A percentile compares a stretch with the other conserved stretches of the same genome.
Evolutionary conservation across 2,329 filamentous ascomycete genomes (phyloP).

Genomic region (Thelonectria rubi): DNA sequence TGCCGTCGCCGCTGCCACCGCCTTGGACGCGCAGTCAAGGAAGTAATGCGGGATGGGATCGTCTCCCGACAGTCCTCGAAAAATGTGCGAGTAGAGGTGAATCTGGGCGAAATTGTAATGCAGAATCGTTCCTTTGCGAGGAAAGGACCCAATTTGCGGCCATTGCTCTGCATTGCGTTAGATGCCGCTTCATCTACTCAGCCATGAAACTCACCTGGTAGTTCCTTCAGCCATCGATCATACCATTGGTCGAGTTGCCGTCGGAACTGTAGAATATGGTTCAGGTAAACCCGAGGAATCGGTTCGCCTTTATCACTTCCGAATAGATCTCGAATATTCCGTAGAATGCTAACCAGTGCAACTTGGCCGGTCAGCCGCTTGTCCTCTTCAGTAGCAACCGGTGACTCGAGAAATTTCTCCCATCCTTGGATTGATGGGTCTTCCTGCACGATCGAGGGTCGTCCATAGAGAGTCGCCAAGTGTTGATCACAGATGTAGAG

Average conservation of each 20-base stretch:
- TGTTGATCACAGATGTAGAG: conserved; percentile 70
- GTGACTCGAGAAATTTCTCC: conserved; percentile 63
- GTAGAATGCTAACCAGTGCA: conserved; percentile 65
- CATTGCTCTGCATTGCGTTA: conserved; percentile 47
- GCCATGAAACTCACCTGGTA: conserved; percentile 41
- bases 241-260: conserved; percentile 52
- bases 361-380: conserved; percentile 68
- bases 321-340: conserved; percentile 64
- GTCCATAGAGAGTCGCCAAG: conserved; percentile 67
- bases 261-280: conserved; percentile 53
- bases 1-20: conserved; percentile 51
- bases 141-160: conserved; percentile 51
- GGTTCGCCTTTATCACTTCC: conserved; percentile 64
- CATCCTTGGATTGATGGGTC: conserved; percentile 66
- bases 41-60: conserved; percentile 48
- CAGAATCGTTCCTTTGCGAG: conserved; percentile 51
- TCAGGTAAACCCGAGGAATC: conserved; percentile 60
- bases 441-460: conserved; percentile 66
- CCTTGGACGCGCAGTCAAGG: conserved; percentile 46
- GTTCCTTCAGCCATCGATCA: conserved; percentile 46
- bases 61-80: conserved; percentile 50
- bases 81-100: conserved; percentile 53
- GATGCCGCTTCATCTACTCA: rapidly evolving
- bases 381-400: conserved; percentile 62
- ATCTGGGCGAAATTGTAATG: conserved; percentile 55